Evolutionary conservation across 352 stramenopile genomes (phyloP).

Genomic region (Phytophthora kernoviae): DNA sequence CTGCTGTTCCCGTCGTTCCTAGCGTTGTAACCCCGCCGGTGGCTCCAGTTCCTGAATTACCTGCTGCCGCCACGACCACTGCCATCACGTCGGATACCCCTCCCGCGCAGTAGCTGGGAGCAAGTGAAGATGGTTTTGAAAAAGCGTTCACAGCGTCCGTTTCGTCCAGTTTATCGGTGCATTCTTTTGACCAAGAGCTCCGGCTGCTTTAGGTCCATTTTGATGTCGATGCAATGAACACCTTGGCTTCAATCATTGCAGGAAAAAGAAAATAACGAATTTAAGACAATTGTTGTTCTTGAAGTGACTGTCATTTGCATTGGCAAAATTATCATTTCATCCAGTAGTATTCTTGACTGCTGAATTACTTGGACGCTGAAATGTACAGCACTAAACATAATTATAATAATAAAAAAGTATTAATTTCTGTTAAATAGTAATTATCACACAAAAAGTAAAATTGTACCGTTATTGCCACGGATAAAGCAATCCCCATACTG

Average conservation of each 20-base stretch:
- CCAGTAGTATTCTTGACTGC: too few species aligned
- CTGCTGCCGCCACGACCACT: background rate
- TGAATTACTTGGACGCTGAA: slow-evolving; percentile 74
- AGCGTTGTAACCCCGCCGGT: background rate
- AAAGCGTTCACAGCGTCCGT: too few species aligned
- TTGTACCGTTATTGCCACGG: slow-evolving; percentile 98
- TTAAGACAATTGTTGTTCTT: too few species aligned
- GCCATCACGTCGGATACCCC: too few species aligned
- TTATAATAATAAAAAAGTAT: slow-evolving; percentile 11
- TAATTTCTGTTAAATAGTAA: background rate
- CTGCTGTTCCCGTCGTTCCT: background rate
- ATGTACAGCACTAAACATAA: slow-evolving; percentile 78
- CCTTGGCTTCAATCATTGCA: too few species aligned
- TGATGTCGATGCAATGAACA: too few species aligned
- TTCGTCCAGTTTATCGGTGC: too few species aligned
- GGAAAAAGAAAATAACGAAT: background rate
- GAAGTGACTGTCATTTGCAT: background rate
- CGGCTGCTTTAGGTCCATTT: too few species aligned
- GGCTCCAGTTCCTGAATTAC: too few species aligned
- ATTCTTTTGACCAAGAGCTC: too few species aligned
- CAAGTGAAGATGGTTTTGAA: too few species aligned
- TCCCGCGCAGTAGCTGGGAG: too few species aligned
- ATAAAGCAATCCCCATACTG: slow-evolving; percentile 99
- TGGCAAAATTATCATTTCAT: background rate
- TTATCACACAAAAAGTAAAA: slow-evolving; percentile 2